A percentile compares a stretch with the other conserved stretches of the same genome.
Evolutionary conservation across 1,284 basidiomycete genomes (phyloP).

Genomic region (Sporisorium graminicola): DNA sequence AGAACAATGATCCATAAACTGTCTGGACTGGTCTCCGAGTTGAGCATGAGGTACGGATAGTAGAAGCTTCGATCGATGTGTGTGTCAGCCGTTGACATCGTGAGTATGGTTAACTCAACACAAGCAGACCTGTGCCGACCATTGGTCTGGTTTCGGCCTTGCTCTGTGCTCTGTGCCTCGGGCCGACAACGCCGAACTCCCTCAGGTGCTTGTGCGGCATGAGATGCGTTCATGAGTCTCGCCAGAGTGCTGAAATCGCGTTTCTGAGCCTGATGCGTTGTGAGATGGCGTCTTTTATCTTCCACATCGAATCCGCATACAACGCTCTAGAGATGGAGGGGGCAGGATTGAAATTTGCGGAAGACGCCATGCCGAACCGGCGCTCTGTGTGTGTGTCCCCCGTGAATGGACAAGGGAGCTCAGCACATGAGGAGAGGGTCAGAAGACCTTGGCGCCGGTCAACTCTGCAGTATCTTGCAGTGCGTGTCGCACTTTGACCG

Average conservation of each 20-base stretch:
- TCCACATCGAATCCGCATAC: no score
- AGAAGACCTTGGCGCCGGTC: background rate
- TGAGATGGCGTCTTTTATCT: background rate
- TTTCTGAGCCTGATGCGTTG: background rate
- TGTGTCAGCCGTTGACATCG: no score
- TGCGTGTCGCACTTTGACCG: no score
- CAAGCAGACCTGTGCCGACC: background rate
- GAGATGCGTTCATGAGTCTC: background rate
- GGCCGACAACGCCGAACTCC: background rate
- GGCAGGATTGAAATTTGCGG: background rate
- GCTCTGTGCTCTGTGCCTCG: background rate
- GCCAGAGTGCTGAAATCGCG: no score
- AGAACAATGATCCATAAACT: background rate
- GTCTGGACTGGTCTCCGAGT: background rate
- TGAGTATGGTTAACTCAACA: no score
- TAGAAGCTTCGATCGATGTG: background rate
- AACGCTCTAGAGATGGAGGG: background rate
- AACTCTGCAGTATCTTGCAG: background rate
- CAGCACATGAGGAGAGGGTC: no score
- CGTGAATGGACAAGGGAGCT: no score
- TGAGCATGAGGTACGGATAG: background rate
- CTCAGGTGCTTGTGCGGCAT: no score
- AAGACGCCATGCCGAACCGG: constrained; percentile 23
- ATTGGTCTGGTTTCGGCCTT: background rate
- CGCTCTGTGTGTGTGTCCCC: no score